Evolutionary conservation across 306 rosid genomes (phyloP).

Genomic region (Notholithocarpus densiflorus): DNA sequence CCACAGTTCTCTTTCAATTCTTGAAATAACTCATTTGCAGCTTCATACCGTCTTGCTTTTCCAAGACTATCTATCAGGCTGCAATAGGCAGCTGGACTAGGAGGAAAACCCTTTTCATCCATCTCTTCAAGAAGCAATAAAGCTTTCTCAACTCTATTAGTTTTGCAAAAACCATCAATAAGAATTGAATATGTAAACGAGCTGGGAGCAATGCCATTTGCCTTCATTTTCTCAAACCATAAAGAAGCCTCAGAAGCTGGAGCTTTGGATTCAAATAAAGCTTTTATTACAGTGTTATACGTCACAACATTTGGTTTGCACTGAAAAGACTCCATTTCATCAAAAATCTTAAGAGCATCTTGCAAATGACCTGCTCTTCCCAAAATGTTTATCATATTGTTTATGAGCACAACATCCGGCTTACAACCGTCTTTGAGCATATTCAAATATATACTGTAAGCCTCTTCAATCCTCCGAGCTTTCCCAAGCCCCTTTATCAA

Average conservation of each 20-base stretch:
- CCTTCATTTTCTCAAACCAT: constrained; percentile 90
- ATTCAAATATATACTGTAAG: constrained; percentile 46
- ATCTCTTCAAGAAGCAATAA: constrained; percentile 93
- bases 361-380: constrained; percentile 64
- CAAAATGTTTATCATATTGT: constrained; percentile 78
- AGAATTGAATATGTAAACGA: constrained; percentile 87
- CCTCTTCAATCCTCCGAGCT: constrained; percentile 77
- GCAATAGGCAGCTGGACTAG: constrained; percentile 96
- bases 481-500: constrained; percentile 87
- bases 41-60: constrained; percentile 82
- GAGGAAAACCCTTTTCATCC: constrained; percentile 94
- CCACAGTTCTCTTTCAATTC: constrained; percentile 92
- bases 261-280: constrained; percentile 67
- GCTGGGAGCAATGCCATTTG: constrained; percentile 64
- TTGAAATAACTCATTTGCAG: constrained; percentile 85
- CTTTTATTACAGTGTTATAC: constrained; percentile 70
- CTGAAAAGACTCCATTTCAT: constrained; percentile 54
- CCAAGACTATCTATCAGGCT: constrained; percentile 93
- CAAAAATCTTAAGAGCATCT: constrained; percentile 58
- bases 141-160: constrained; percentile 81
- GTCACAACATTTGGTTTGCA: constrained; percentile 82
- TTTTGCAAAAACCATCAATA: constrained; percentile 89
- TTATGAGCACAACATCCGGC: constrained; percentile 78
- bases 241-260: constrained; percentile 56
- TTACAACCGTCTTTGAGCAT: constrained; percentile 66